Evolutionary conservation across 768 basidiomycete genomes (phyloP), one percentile per base, ranked within the genome.

Genomic region (Ramaria sp.): DNA sequence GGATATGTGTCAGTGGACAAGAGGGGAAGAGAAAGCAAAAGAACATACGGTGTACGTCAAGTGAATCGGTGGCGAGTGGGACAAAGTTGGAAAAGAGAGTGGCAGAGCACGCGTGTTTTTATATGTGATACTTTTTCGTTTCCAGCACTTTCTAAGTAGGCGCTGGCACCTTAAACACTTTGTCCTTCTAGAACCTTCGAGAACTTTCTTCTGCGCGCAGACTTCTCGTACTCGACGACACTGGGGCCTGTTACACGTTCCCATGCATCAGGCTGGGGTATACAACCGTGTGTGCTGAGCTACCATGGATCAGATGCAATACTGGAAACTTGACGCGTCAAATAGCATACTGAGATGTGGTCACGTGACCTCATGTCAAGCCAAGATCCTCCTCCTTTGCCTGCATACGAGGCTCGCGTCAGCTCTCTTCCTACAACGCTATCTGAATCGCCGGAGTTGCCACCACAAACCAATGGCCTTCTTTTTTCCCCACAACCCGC

Each of bases 81-180:
- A 24, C 32, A 20, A 42, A 36, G 22, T 22, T 24, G 32, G 43
- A 12, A 54, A 8, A 15, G 43, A 43, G n/a, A 1, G 34, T 12
- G 53, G 53, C 43, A 22, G 28, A 13, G 51, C n/a, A 27, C 18
- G 44, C 53, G 43, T 43, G 53, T 55, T 9, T 53, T 47, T 55
- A 55, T 53, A 53, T 44, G 18, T 27, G 9, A 7, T 45, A 5
- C 28, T 32, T 18, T 36, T 52, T 52, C 28, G 39, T 37, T 55
- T 55, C 53, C 44, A 55, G 53, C 42, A 55, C 42, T 55, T 55
- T 55, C 53, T 55, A n/a, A n/a, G n/a, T n/a, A 45, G 34, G 53
- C 53, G 53, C 53, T 16, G 12, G 30, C 6, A n/a, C 9, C 10
- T 34, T 41, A 4, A 12, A 20, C 30, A 12, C 13, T 10, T 32